These are phyloP conservation scores for Pyrus hybrid DNA, from an alignment of 331 rosid species.

Conservation along the genomic window DNA sequence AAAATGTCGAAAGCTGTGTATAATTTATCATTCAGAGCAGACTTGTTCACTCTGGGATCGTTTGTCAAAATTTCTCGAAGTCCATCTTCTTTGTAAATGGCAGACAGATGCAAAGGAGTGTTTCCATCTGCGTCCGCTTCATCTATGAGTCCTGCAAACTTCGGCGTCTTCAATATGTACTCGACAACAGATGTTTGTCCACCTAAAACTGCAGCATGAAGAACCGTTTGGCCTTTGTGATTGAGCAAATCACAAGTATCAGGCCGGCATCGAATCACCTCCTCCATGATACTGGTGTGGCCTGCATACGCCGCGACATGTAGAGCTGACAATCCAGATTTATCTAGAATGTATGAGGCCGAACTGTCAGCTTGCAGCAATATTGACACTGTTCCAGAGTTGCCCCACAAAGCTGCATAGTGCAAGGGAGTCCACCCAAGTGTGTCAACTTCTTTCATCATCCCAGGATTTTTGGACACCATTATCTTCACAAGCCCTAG, in stretches of 20 bases:
- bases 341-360: background rate
- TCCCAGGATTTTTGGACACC: background rate
- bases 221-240: background rate
- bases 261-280: background rate
- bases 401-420: constrained; percentile 12
- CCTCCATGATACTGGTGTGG: background rate
- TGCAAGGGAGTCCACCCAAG: constrained; percentile 16
- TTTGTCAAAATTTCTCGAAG: too few relatives aligned
- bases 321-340: constrained; percentile 14
- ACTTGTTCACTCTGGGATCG: too few relatives aligned
- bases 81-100: too few relatives aligned
- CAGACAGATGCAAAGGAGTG: too few relatives aligned
- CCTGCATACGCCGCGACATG: constrained; percentile 14
- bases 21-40: too few relatives aligned
- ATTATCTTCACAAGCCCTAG: background rate
- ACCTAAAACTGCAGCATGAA: constrained; percentile 9
- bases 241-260: constrained; percentile 13
- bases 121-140: constrained; percentile 9
- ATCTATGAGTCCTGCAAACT: constrained; percentile 2
- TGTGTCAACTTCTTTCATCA: background rate
- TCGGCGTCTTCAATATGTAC: background rate
- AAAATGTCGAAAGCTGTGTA: too few relatives aligned
- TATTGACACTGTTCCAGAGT: background rate
- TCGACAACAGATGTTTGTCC: background rate
- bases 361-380: background rate